phyloP scores from a whole-genome alignment of 192 early-diverging fungal species.

The Coemansia erecta region DNA sequence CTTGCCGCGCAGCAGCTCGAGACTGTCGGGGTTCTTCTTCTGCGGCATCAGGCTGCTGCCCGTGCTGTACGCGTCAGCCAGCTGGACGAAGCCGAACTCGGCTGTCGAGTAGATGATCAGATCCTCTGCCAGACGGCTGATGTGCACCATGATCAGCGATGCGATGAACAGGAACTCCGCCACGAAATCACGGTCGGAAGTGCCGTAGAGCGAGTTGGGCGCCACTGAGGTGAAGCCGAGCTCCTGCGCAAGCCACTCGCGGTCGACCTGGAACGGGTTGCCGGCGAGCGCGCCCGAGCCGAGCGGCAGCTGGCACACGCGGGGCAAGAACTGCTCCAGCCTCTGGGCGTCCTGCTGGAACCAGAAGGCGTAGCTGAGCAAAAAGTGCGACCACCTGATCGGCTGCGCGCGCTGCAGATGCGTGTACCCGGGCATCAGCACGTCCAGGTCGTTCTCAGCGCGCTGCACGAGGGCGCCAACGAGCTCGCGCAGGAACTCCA shows the following conservation, averaged over 20 bases:
- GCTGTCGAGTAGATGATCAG: constrained; percentile 90
- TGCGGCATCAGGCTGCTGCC: constrained; percentile 98
- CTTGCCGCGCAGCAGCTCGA: constrained; percentile 96
- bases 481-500: constrained; percentile 70
- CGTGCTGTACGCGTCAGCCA: constrained; percentile 98
- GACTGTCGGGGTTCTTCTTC: constrained; percentile 98
- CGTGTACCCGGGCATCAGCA: constrained; percentile 99
- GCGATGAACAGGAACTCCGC: constrained; percentile 96
- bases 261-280: constrained; percentile 95
- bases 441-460: constrained; percentile 86
- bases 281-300: constrained; percentile 95
- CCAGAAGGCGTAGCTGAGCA: constrained; percentile 87
- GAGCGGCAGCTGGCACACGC: constrained; percentile 81
- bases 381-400: constrained; percentile 93
- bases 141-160: constrained; percentile 88
- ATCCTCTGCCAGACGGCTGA: constrained; percentile 89
- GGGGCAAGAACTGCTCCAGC: constrained; percentile 74
- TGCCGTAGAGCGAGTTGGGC: constrained; percentile 88
- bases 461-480: constrained; percentile 70
- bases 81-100: constrained; percentile 92
- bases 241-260: constrained; percentile 82
- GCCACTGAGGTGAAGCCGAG: constrained; percentile 83
- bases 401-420: constrained; percentile 98
- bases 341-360: constrained; percentile 88
- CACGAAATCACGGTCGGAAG: constrained; percentile 95